Evolutionary conservation across 2,329 filamentous ascomycete species (phyloP), one percentile per base, ranked within the genome.

Genomic region (Domatiomyces catenatus): DNA sequence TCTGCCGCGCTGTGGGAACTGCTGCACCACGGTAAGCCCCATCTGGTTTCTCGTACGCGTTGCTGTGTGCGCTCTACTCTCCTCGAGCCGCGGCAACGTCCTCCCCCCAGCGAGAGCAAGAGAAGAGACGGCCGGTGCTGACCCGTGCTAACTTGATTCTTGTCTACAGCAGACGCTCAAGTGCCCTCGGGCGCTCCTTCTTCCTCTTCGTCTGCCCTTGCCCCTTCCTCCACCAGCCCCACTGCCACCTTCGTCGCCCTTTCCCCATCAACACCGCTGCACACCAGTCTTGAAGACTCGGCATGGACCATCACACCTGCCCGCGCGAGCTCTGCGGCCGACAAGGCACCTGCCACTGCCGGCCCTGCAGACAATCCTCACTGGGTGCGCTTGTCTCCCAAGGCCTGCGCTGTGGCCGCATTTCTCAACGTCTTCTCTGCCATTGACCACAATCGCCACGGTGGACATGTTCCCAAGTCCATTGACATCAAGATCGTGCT

Each of bases 221-320:
- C 8, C 15, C 8, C 32, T 15, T 18, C n/a, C 18, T 5, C 32
- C 8, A 15, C 10, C 10, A 15, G 10, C 32, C 10, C 32, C 32
- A 15, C 32, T 5, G 10, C 32, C 32, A 15, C 67, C 8, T 70
- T 71, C 53, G 62, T 74, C 52, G 71, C 71, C 46, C 64, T 74
- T 49, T 66, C 71, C 26, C 71, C 71, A 19, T 69, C 66, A 54
- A 67, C 67, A 5, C 67, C 71, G 12, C 63, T 66, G 43, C 62
- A 64, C 45, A 61, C 55, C 48, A 63, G 69, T 54, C 65, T 71
- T 43, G 73, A 84, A 62, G 78, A 80, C 52, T 77, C 80, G 17
- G 75, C 77, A 46, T 98, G 92, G 92, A 87, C 87, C 6, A 77
- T 96, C 47, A 77, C 96, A 32, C 86, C 90, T 1, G 78, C 94